phyloP scores from a whole-genome alignment of 1,284 basidiomycete genomes.

The Uromyces viciae-fabae region DNA sequence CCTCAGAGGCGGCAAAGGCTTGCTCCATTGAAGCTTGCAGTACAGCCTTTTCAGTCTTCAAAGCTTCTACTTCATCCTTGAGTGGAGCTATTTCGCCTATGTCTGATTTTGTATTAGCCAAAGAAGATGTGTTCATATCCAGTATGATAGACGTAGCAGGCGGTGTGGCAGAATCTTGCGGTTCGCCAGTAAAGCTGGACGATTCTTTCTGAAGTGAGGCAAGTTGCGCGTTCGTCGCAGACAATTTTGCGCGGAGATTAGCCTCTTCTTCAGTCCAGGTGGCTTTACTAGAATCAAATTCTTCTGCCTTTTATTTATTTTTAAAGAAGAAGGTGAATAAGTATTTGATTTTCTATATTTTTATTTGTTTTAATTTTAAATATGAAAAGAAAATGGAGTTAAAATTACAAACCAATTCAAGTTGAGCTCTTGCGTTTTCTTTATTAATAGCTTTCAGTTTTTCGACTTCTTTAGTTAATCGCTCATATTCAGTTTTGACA shows the following conservation, averaged over 20 bases:
- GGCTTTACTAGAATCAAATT: constrained; percentile 27
- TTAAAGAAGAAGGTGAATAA: background rate
- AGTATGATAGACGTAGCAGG: background rate
- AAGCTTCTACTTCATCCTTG: constrained; percentile 4
- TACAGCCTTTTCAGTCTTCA: background rate
- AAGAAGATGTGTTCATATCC: too few relatives aligned
- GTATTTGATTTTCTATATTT: too few relatives aligned
- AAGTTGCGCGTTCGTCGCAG: background rate
- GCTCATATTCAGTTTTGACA: constrained; percentile 4
- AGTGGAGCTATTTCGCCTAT: background rate
- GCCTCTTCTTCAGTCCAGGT: constrained; percentile 28
- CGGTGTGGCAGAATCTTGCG: background rate
- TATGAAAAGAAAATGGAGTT: background rate
- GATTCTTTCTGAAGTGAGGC: constrained; percentile 10
- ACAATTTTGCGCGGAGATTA: constrained; percentile 3
- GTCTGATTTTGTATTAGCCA: background rate
- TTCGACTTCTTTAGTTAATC: constrained; percentile 17
- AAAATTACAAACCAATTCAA: background rate
- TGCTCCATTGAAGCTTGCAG: background rate
- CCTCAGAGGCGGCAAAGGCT: constrained; percentile 22
- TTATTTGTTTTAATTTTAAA: too few relatives aligned
- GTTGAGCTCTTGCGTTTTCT: constrained; percentile 12
- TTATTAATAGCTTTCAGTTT: constrained; percentile 14
- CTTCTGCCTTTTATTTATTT: background rate
- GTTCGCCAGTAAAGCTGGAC: background rate